Evolutionary conservation across 2,329 filamentous ascomycete species (phyloP), one percentile per base, ranked within the genome.

Genomic region (Cladophialophora psammophila): DNA sequence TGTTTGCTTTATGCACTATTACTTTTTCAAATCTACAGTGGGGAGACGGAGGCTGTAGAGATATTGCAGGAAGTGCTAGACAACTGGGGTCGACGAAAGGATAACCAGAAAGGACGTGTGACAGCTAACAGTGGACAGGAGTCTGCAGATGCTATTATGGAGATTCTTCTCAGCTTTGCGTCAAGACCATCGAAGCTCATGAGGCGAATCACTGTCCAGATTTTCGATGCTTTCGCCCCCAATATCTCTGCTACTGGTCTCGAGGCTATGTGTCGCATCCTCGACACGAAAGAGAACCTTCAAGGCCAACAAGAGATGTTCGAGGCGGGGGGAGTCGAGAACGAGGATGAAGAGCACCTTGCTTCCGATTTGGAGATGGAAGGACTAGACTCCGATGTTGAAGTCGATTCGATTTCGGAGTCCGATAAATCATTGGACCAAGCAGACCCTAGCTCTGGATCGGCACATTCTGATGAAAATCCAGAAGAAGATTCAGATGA

Each of bases 241-340:
- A 87, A 92, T 63, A 86, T 98, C 67, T 93, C 90, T 0, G 82
- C 85, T 5, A 87, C 90, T 64, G 92, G 92, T 0, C 79, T 98
- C 63, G 86, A 90, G 65, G 87, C 86, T 12, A 78, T 90, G 75
- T 81, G 84, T 45, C 78, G 79, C 64, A 89, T 96, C 2, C 82
- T 99, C 13, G 84, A 87, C 60, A 90, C 91, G 0, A 90, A 91
- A 65, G 95, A 98, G 78, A 96, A 87, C 54, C 82, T 91, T 40
- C 88, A 90, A 72, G 95, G 95, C 0, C 93, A 97, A 73, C 88
- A 93, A 74, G 90, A 94, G 70, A 84, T 99, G 18, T 99, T 98
- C 78, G 88, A 91, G 65, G 88, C 88, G 71, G 86, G 87, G 18
- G 87, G 87, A 9, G 87, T 89, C 5, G 80, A 81, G 45, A 88